Evolutionary conservation across 805 yeast species (phyloP).

Genomic region (Wickerhamiella lipophila): DNA sequence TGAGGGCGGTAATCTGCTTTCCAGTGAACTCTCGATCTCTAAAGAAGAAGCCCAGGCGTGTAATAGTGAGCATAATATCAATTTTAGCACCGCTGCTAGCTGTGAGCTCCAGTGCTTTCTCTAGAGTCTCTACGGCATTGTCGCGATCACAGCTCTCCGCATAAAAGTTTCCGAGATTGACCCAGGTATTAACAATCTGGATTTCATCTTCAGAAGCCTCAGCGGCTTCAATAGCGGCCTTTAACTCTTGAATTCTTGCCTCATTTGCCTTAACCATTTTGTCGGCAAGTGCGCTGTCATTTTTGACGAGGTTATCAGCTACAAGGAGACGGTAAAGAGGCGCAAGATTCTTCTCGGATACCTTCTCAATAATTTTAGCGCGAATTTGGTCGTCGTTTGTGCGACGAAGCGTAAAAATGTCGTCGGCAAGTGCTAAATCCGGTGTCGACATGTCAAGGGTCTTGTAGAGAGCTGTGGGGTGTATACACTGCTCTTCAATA

Average conservation of each 20-base stretch:
- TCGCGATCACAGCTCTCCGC: constrained; percentile 69
- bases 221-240: constrained; percentile 39
- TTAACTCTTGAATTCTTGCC: constrained; percentile 37
- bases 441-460: constrained; percentile 33
- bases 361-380: constrained; percentile 38
- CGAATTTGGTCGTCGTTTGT: constrained; percentile 32
- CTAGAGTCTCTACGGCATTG: constrained; percentile 53
- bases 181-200: constrained; percentile 64
- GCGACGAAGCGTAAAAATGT: constrained; percentile 49
- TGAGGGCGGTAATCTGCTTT: constrained; percentile 60
- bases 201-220: constrained; percentile 76
- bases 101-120: constrained; percentile 62
- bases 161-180: constrained; percentile 76
- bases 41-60: constrained; percentile 82
- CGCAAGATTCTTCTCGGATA: constrained; percentile 54
- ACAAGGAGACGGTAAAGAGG: constrained; percentile 68
- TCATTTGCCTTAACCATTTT: constrained; percentile 42
- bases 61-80: constrained; percentile 67
- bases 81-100: constrained; percentile 85
- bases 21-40: constrained; percentile 60
- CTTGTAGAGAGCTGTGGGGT: neutral
- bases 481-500: neutral
- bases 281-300: constrained; percentile 49
- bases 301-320: constrained; percentile 36
- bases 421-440: constrained; percentile 69